These are phyloP conservation scores for Leccinum variicolor DNA, from an alignment of 768 basidiomycete genomes.

Conservation along the genomic window DNA sequence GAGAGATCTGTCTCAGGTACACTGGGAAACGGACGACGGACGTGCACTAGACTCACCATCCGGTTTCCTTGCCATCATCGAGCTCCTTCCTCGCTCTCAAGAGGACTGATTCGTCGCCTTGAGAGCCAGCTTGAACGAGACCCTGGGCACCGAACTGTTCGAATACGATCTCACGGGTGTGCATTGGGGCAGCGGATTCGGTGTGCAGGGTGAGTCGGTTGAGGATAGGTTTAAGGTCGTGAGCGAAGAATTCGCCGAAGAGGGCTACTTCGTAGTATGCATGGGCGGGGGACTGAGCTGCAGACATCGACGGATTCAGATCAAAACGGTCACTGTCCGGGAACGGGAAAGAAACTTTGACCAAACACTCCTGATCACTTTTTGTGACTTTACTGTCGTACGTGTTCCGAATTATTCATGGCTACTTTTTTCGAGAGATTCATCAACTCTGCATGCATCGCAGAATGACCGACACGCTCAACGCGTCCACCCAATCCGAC, in stretches of 20 bases:
- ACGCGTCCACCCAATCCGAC: slow-evolving; percentile 12
- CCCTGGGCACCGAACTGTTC: slow-evolving; percentile 69
- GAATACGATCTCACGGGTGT: slow-evolving; percentile 75
- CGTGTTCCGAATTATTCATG: not conserved
- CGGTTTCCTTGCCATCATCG: slow-evolving; percentile 46
- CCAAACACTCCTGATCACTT: not conserved
- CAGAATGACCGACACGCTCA: slow-evolving; percentile 8
- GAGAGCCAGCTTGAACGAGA: slow-evolving; percentile 47
- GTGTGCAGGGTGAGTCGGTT: slow-evolving; percentile 80
- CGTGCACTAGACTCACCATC: slow-evolving; percentile 48
- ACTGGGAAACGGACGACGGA: not conserved
- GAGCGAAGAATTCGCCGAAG: slow-evolving; percentile 76
- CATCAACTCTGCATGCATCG: no score
- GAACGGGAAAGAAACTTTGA: not conserved
- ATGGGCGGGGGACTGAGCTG: slow-evolving; percentile 38
- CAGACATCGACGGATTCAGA: slow-evolving; percentile 14
- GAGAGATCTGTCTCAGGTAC: not conserved
- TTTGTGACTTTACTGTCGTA: not conserved
- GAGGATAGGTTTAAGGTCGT: slow-evolving; percentile 71
- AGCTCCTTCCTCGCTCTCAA: slow-evolving; percentile 76
- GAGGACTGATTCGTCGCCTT: slow-evolving; percentile 61
- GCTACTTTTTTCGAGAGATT: no score
- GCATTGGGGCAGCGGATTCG: slow-evolving; percentile 73
- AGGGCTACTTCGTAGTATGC: slow-evolving; percentile 82
- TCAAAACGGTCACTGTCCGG: not conserved